These are phyloP conservation scores for Cladosporium sphaerospermum DNA, from an alignment of 2,329 filamentous ascomycete genomes.

Conservation along the genomic window DNA sequence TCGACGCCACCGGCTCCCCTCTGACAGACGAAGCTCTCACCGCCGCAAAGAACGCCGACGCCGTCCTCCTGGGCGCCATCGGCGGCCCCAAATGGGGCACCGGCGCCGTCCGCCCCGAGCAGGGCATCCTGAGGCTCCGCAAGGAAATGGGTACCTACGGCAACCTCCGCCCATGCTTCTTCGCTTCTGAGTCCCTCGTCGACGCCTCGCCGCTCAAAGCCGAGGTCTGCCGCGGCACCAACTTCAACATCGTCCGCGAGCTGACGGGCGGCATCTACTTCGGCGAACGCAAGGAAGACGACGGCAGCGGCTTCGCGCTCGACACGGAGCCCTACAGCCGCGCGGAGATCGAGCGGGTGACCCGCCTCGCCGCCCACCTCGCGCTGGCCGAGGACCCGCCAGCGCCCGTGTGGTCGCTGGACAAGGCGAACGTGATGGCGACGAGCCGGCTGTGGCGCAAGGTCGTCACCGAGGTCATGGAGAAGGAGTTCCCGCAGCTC, in stretches of 20 bases:
- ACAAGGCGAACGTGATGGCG: slow-evolving; percentile 95
- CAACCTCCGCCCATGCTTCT: slow-evolving; percentile 93
- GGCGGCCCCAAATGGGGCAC: slow-evolving; percentile 98
- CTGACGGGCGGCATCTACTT: slow-evolving; percentile 94
- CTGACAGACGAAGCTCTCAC: slow-evolving; percentile 76
- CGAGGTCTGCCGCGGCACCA: slow-evolving; percentile 74
- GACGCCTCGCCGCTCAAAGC: slow-evolving; percentile 82
- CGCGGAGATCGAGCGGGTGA: slow-evolving; percentile 80
- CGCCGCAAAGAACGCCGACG: slow-evolving; percentile 79
- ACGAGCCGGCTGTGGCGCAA: slow-evolving; percentile 86
- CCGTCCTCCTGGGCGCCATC: slow-evolving; percentile 86
- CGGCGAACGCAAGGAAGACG: slow-evolving; percentile 76
- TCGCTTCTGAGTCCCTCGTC: slow-evolving; percentile 79
- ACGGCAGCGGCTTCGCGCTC: slow-evolving; percentile 66
- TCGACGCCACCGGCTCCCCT: slow-evolving; percentile 71
- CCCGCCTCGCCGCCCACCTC: slow-evolving; percentile 71
- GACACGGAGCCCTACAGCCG: slow-evolving; percentile 86
- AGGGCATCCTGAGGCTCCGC: slow-evolving; percentile 83
- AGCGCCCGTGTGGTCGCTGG: slow-evolving; percentile 74
- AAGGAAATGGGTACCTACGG: slow-evolving; percentile 93
- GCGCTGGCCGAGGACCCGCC: slow-evolving; percentile 56
- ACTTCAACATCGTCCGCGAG: slow-evolving; percentile 91
- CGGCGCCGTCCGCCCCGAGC: slow-evolving; percentile 78
- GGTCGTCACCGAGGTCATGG: slow-evolving; percentile 77
- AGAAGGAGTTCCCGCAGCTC: slow-evolving; percentile 80